Evolutionary conservation across 805 yeast species (phyloP).

Genomic region (Kluyveromyces dobzhanskii): DNA sequence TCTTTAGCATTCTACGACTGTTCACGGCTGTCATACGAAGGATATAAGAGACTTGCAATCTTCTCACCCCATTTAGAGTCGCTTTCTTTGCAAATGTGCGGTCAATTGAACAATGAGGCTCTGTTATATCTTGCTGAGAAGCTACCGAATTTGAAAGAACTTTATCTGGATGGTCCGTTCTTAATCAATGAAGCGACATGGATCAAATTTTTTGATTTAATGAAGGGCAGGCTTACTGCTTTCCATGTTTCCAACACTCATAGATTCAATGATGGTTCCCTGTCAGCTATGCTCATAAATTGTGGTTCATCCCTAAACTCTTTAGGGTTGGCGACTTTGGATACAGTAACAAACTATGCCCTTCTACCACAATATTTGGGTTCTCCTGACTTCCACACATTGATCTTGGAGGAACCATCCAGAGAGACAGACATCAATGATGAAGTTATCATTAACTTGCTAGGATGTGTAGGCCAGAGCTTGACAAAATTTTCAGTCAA

Average conservation of each 20-base stretch:
- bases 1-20: slow-evolving; percentile 85
- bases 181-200: slow-evolving; percentile 68
- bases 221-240: slow-evolving; percentile 45
- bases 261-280: slow-evolving; percentile 60
- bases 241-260: slow-evolving; percentile 77
- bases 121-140: slow-evolving; percentile 54
- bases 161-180: slow-evolving; percentile 85
- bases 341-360: slow-evolving; percentile 60
- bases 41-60: slow-evolving; percentile 63
- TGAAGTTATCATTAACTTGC: slow-evolving; percentile 51
- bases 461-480: slow-evolving; percentile 55
- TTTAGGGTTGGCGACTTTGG: slow-evolving; percentile 59
- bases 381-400: slow-evolving; percentile 34
- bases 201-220: slow-evolving; percentile 60
- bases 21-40: slow-evolving; percentile 59
- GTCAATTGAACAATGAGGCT: slow-evolving; percentile 76
- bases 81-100: slow-evolving; percentile 82
- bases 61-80: slow-evolving; percentile 65
- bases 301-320: slow-evolving; percentile 50
- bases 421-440: slow-evolving; percentile 60
- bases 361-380: slow-evolving; percentile 56
- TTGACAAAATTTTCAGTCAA: slow-evolving; percentile 52
- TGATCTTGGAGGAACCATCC: slow-evolving; percentile 64
- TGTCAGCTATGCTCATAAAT: slow-evolving; percentile 52
- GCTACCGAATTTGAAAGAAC: slow-evolving; percentile 41